Evolutionary conservation across 345 rosid genomes (phyloP).

Genomic region (Boechera divaricarpa): DNA sequence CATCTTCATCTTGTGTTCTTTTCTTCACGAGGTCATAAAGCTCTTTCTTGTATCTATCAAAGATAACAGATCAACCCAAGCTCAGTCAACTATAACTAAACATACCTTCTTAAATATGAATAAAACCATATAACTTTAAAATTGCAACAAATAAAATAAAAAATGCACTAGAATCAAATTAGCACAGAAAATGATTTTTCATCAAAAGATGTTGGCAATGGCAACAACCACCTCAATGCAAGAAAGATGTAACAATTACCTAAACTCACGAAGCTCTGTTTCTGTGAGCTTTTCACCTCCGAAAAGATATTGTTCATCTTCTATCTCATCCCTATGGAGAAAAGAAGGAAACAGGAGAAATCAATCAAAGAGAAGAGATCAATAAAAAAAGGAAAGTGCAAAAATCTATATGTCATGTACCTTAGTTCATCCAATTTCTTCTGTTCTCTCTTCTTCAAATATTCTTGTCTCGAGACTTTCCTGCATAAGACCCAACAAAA

Average conservation of each 20-base stretch:
- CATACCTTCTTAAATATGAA: constrained; percentile 16
- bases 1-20: constrained; percentile 70
- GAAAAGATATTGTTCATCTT: constrained; percentile 87
- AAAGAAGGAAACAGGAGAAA: constrained; percentile 25
- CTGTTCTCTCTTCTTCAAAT: constrained; percentile 94
- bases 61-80: constrained; percentile 27
- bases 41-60: constrained; percentile 77
- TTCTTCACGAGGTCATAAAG: constrained; percentile 87
- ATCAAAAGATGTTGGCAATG: constrained; percentile 5
- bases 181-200: neutral
- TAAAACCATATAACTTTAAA: constrained; percentile 4
- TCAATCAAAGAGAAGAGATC: constrained; percentile 14
- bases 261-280: constrained; percentile 64
- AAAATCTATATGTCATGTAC: constrained; percentile 45
- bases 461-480: constrained; percentile 88
- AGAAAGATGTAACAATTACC: constrained; percentile 51
- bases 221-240: constrained; percentile 24
- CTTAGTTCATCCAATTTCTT: constrained; percentile 94
- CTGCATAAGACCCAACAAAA: constrained; percentile 51
- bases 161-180: neutral
- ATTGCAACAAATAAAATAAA: neutral
- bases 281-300: constrained; percentile 76
- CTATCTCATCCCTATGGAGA: constrained; percentile 77
- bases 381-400: constrained; percentile 16
- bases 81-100: constrained; percentile 21